phyloP scores from a whole-genome alignment of 306 rosid species.

The Alnus rubra region DNA sequence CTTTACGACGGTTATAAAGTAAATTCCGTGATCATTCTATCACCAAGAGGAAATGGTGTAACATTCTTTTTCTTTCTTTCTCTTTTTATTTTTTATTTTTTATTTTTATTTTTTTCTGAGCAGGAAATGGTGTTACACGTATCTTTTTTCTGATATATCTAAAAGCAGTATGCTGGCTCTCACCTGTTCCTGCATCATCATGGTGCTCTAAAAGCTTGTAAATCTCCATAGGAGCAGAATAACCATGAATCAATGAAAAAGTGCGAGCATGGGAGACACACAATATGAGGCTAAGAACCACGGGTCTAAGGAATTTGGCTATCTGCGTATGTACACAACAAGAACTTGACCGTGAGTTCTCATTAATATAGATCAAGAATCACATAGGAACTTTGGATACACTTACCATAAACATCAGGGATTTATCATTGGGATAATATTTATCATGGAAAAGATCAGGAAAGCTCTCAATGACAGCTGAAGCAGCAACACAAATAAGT shows the following conservation, averaged over 20 bases:
- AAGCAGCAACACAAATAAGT: conserved; percentile 91
- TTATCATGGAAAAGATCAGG: conserved; percentile 79
- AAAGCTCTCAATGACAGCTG: conserved; percentile 94
- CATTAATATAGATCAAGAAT: conserved; percentile 17
- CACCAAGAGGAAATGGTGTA: conserved; percentile 2
- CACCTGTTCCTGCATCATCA: conserved; percentile 65
- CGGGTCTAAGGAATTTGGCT: conserved; percentile 77
- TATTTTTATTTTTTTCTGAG: too few species aligned
- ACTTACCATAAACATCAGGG: conserved; percentile 58
- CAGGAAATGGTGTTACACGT: background rate
- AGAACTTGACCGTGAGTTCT: conserved; percentile 16
- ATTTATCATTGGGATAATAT: conserved; percentile 49
- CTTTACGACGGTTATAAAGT: background rate
- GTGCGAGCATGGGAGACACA: conserved; percentile 93
- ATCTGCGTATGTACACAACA: conserved; percentile 44
- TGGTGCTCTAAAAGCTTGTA: conserved; percentile 91
- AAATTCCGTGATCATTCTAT: background rate
- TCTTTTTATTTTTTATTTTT: too few species aligned
- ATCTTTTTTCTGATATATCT: background rate
- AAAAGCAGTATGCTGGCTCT: conserved; percentile 24
- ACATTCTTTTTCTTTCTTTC: too few species aligned
- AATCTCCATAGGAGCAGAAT: conserved; percentile 87
- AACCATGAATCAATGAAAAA: conserved; percentile 88
- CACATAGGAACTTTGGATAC: background rate
- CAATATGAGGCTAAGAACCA: conserved; percentile 73